Percentiles rank a stretch among this genome's conserved stretches.
Evolutionary conservation across 192 early-diverging fungal genomes (phyloP).

Genomic region (Coemansia sp.): DNA sequence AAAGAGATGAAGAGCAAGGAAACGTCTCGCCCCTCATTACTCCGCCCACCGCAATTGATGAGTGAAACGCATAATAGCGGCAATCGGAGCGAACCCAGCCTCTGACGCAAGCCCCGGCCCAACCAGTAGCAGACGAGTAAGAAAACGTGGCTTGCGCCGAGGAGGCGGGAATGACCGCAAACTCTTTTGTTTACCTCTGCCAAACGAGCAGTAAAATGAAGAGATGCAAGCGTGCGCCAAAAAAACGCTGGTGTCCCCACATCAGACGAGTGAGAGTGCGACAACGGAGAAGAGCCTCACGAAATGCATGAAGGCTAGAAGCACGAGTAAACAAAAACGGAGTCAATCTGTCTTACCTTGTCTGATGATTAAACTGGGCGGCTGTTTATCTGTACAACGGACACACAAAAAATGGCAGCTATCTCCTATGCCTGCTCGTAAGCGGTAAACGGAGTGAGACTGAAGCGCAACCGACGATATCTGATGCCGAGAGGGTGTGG

Average conservation of each 20-base stretch:
- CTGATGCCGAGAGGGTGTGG: neutral
- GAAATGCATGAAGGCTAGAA: too few relatives aligned
- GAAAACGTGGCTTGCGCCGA: constrained; percentile 35
- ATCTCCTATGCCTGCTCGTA: neutral
- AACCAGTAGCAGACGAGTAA: constrained; percentile 10
- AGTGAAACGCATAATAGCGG: neutral
- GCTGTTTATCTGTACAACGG: constrained; percentile 4
- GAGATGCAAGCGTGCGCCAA: neutral
- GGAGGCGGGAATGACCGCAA: neutral
- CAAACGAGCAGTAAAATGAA: neutral
- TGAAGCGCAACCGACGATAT: neutral
- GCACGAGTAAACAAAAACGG: neutral
- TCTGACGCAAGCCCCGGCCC: neutral
- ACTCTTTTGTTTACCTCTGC: neutral
- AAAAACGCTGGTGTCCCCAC: neutral
- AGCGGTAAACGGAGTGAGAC: neutral
- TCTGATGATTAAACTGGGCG: neutral
- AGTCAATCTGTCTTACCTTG: neutral
- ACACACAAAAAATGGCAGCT: neutral
- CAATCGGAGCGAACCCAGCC: neutral
- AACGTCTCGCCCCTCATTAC: neutral
- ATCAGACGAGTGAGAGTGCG: neutral
- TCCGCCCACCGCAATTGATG: neutral
- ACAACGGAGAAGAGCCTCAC: too few relatives aligned
- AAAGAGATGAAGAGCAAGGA: neutral